Base-by-base conservation (phyloP, 2,329 filamentous ascomycete species). In the Pyrenochaeta sp. region DNA sequence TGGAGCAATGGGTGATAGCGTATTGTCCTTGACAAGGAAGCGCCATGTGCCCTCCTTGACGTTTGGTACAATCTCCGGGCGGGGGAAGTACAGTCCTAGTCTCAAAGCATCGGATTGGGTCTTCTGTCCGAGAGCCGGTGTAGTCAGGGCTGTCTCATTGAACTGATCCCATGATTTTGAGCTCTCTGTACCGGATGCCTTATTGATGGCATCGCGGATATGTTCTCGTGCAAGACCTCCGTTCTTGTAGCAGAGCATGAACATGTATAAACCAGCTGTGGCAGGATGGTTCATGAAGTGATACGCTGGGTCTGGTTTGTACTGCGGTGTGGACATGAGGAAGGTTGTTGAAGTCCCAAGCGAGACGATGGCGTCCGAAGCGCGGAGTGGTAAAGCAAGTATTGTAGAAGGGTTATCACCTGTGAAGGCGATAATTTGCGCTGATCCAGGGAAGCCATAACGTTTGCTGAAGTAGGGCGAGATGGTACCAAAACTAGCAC, bases 221-320 rank as follows among this genome's bases (percentile, higher is more conserved):
- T 89, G 86, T 69, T 99, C 94, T 30, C 94, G 88, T 2, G 94
- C 93, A 1, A 97, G 84, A 2, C 91, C 91, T 58, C 94, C 94
- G 74, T 99, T 99, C 75, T 97, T 97, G 79, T 97, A 99, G 80
- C 94, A 99, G 23, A 99, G 84, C 94, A 99, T 99, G 74, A 99
- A 97, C 94, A 99, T 97, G 81, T 96, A 96, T 48, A 96, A 82
- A 1, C 89, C 90, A 0, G 86, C 77, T 1, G 90, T 96, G 30
- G 91, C 94, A 1, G 94, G 94, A 72, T 97, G 92, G 77, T 96
- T 96, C 83, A 97, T 95, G 79, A 97, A 96, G 77, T 99, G 94
- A 66, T 96, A 96, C 6, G 88, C 84, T 3, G 90, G 89, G 65
- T 96, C 87, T 2, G 94, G 90, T 69, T 87, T 87, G 80, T 96